phyloP scores from a whole-genome alignment of 192 early-diverging fungal species.

The Mortierella claussenii region DNA sequence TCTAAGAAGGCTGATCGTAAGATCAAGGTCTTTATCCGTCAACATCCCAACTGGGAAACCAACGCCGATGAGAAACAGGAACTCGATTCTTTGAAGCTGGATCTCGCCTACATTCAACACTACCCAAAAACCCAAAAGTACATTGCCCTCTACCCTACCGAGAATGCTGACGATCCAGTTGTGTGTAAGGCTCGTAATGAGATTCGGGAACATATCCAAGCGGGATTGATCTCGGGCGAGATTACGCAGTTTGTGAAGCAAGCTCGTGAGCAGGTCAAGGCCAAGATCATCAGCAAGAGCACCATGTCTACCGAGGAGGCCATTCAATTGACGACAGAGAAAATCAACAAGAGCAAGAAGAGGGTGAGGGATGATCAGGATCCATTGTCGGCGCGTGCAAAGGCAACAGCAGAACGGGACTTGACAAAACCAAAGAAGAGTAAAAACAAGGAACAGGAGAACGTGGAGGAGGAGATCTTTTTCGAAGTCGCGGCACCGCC shows the following conservation, averaged over 20 bases:
- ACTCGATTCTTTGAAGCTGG: constrained; percentile 33
- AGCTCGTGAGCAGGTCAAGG: constrained; percentile 31
- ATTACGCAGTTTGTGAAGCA: constrained; percentile 34
- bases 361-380: constrained; percentile 16
- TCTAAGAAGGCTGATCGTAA: constrained; percentile 57
- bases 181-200: constrained; percentile 12
- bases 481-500: constrained; percentile 35
- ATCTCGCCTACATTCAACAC: constrained; percentile 54
- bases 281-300: constrained; percentile 41
- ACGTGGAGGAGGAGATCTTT: constrained; percentile 31
- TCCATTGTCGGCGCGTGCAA: constrained; percentile 30
- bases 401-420: constrained; percentile 31
- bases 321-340: constrained; percentile 31
- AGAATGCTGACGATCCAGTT: constrained; percentile 35
- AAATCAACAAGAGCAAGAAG: constrained; percentile 44
- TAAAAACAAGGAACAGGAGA: neutral
- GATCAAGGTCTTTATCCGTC: constrained; percentile 48
- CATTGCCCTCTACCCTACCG: constrained; percentile 54
- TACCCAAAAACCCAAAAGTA: constrained; percentile 59
- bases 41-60: constrained; percentile 26
- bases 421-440: constrained; percentile 5
- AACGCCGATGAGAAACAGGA: constrained; percentile 35
- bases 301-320: constrained; percentile 26
- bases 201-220: constrained; percentile 49
- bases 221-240: constrained; percentile 29